Evolutionary conservation across 2,329 filamentous ascomycete genomes (phyloP).

Genomic region (Aspergillus piperis): DNA sequence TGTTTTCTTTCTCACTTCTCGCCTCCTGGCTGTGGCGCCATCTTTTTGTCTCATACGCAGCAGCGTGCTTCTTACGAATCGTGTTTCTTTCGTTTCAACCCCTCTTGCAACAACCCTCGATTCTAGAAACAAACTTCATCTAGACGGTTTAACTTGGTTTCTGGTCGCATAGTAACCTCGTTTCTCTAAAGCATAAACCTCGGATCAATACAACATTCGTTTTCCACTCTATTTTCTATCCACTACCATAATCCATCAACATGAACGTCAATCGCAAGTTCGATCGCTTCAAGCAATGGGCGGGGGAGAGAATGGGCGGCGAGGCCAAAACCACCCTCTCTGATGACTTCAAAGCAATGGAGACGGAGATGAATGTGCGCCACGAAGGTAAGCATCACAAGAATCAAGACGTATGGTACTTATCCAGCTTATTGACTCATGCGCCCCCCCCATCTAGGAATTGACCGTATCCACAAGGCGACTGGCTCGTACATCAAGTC

Average conservation of each 20-base stretch:
- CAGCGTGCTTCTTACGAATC: neutral
- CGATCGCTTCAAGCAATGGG: conserved; percentile 96
- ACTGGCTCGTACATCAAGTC: conserved; percentile 88
- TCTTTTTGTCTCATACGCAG: conserved; percentile 1
- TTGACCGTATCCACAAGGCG: conserved; percentile 84
- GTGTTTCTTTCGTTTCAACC: neutral
- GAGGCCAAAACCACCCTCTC: conserved; percentile 84
- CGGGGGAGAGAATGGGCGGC: conserved; percentile 90
- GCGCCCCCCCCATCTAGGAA: conserved; percentile 59
- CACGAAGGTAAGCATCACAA: conserved; percentile 70
- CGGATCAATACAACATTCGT: neutral
- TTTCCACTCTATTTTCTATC: neutral
- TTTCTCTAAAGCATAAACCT: neutral
- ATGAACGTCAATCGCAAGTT: conserved; percentile 82
- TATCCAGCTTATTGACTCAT: conserved; percentile 17
- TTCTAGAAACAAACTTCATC: neutral
- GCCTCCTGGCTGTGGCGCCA: conserved; percentile 3
- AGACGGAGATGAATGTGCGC: conserved; percentile 85
- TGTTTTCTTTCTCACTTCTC: conserved; percentile 8
- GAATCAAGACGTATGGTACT: neutral
- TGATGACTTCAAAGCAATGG: conserved; percentile 87
- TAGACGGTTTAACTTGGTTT: neutral
- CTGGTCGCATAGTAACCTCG: neutral
- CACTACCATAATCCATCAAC: conserved; percentile 20
- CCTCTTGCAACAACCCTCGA: neutral